Percentiles rank a stretch among this genome's conserved stretches.
Conservation (phyloP, 2,329 filamentous ascomycete genomes). For the Calonectria honghensis region DNA sequence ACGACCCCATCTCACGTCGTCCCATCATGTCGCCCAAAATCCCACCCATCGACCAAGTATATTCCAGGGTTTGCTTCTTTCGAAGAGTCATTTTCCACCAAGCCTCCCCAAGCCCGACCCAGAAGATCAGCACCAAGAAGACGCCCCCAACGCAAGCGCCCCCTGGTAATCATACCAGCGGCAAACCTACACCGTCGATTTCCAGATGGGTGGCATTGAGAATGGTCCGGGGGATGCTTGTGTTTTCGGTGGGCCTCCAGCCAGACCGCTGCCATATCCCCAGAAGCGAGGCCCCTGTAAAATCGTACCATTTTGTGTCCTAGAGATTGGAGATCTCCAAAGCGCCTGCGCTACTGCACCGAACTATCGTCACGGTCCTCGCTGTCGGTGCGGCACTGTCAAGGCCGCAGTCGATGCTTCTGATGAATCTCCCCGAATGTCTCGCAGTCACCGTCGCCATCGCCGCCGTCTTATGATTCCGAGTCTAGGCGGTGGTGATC, state of each 20-base stretch:
- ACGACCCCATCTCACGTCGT: conserved; percentile 32
- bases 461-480: conserved; percentile 28
- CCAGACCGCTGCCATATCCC: conserved; percentile 51
- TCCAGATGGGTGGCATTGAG: conserved; percentile 49
- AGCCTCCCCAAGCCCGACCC: conserved; percentile 30
- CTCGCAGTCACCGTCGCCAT: conserved; percentile 43
- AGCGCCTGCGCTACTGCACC: conserved; percentile 53
- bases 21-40: conserved; percentile 25
- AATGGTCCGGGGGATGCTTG: conserved; percentile 46
- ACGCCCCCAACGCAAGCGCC: conserved; percentile 32
- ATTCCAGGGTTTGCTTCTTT: conserved; percentile 19
- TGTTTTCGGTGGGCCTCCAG: conserved; percentile 46
- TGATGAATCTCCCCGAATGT: conserved; percentile 42
- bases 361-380: conserved; percentile 51
- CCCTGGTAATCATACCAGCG: conserved; percentile 36
- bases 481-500: conserved; percentile 15
- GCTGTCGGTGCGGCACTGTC: conserved; percentile 51
- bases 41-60: conserved; percentile 24
- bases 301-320: conserved; percentile 55
- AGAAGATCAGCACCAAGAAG: conserved; percentile 34
- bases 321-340: conserved; percentile 57
- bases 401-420: conserved; percentile 35
- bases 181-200: conserved; percentile 37
- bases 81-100: conserved; percentile 28
- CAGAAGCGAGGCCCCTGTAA: conserved; percentile 47